Evolutionary conservation across 148 eudicot genomes (phyloP).

Genomic region (Drosera capensis): DNA sequence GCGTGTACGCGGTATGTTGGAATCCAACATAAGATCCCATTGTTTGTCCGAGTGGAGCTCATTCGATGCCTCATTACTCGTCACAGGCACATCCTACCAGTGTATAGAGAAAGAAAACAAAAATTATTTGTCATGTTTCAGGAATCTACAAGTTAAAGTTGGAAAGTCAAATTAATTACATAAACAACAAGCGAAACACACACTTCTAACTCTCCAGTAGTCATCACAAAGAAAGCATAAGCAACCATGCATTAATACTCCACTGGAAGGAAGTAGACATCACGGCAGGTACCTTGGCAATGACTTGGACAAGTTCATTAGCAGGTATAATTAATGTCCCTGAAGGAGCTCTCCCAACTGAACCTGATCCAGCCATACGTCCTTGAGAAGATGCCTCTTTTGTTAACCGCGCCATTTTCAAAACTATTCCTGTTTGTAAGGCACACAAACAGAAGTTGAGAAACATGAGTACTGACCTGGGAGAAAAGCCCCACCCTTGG

Average conservation of each 20-base stretch:
- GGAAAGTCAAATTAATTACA: no score
- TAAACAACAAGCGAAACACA: no score
- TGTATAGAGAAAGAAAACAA: background rate
- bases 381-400: slow-evolving; percentile 44
- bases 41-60: slow-evolving; percentile 43
- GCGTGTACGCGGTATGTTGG: slow-evolving; percentile 68
- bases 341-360: slow-evolving; percentile 42
- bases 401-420: slow-evolving; percentile 72
- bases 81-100: slow-evolving; percentile 61
- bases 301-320: slow-evolving; percentile 73
- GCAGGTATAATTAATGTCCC: slow-evolving; percentile 62
- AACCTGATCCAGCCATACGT: slow-evolving; percentile 34
- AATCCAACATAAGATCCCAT: slow-evolving; percentile 76
- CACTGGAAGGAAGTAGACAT: no score
- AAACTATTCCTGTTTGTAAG: slow-evolving; percentile 43
- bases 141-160: no score
- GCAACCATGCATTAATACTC: background rate
- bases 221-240: background rate
- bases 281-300: slow-evolving; percentile 50
- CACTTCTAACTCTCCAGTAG: no score
- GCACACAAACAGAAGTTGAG: slow-evolving; percentile 5
- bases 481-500: slow-evolving; percentile 1
- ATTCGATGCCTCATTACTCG: slow-evolving; percentile 44
- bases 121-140: no score
- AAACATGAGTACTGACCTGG: background rate